These are phyloP conservation scores for Hydnomerulius pinastri DNA, from an alignment of 768 basidiomycete species.

Conservation along the genomic window DNA sequence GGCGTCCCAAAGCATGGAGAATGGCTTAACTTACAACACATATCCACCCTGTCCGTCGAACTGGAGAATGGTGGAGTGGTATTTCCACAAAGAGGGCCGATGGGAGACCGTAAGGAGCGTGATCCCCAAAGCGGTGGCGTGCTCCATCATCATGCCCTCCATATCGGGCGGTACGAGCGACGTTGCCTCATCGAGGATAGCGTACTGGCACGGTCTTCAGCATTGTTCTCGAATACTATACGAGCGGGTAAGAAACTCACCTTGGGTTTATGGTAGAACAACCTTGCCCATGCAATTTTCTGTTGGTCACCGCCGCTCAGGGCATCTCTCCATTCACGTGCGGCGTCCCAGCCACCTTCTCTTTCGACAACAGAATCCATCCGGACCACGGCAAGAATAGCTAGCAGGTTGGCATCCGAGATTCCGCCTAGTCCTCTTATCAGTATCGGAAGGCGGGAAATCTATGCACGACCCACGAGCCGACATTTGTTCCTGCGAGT, in stretches of 20 bases:
- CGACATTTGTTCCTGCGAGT: slow-evolving; percentile 79
- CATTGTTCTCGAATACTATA: background rate
- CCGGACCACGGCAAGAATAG: slow-evolving; percentile 74
- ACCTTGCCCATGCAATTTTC: slow-evolving; percentile 93
- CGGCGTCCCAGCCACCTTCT: slow-evolving; percentile 93
- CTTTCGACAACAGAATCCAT: slow-evolving; percentile 87
- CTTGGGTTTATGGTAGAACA: slow-evolving; percentile 96
- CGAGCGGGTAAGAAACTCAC: slow-evolving; percentile 42
- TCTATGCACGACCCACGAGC: slow-evolving; percentile 50
- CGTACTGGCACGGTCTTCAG: slow-evolving; percentile 60
- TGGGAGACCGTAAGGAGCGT: slow-evolving; percentile 95
- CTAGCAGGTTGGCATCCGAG: slow-evolving; percentile 72
- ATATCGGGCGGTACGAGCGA: slow-evolving; percentile 91
- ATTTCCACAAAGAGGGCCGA: slow-evolving; percentile 91
- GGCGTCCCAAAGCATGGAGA: background rate
- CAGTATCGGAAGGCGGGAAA: slow-evolving; percentile 1
- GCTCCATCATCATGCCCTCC: slow-evolving; percentile 94
- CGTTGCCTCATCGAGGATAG: slow-evolving; percentile 95
- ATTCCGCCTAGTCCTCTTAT: slow-evolving; percentile 51
- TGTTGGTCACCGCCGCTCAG: slow-evolving; percentile 96
- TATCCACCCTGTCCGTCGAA: slow-evolving; percentile 96
- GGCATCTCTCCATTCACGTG: slow-evolving; percentile 92
- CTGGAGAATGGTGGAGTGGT: slow-evolving; percentile 85
- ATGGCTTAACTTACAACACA: slow-evolving; percentile 69
- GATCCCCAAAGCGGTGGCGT: slow-evolving; percentile 83